phyloP scores from a whole-genome alignment of 257 asterid genomes.

The Thymus mandschuricus region DNA sequence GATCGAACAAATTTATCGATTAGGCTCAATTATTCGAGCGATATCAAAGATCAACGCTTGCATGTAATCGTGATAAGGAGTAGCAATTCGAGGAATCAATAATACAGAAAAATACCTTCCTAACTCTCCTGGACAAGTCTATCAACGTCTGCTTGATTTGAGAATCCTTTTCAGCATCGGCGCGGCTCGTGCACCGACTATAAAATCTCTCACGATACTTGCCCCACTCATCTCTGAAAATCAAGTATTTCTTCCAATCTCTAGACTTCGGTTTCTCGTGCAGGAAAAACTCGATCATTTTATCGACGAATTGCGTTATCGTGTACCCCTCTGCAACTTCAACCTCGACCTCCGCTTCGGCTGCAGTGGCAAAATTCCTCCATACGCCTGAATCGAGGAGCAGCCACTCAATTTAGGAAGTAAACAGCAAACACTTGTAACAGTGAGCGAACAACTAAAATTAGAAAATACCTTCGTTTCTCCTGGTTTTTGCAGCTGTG shows the following conservation, averaged over 20 bases:
- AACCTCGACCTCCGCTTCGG: conserved; percentile 52
- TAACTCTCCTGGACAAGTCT: conserved; percentile 68
- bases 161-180: conserved; percentile 61
- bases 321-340: conserved; percentile 78
- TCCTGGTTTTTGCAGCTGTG: conserved; percentile 36
- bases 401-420: not conserved
- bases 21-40: conserved; percentile 18
- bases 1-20: conserved; percentile 6
- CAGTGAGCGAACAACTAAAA: not conserved
- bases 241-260: conserved; percentile 79
- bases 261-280: conserved; percentile 83
- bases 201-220: conserved; percentile 70
- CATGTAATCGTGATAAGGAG: not conserved
- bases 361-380: conserved; percentile 36
- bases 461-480: conserved; percentile 26
- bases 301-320: conserved; percentile 79
- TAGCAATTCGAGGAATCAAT: not conserved
- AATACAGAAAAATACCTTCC: conserved; percentile 43
- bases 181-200: conserved; percentile 57
- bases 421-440: not conserved
- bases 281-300: conserved; percentile 78
- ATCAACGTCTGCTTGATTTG: conserved; percentile 62
- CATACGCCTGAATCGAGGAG: conserved; percentile 37
- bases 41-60: not conserved
- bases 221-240: conserved; percentile 84